A percentile compares a stretch with the other conserved stretches of the same genome.
phyloP scores from a whole-genome alignment of 805 yeast species.

The Candida piceae region DNA sequence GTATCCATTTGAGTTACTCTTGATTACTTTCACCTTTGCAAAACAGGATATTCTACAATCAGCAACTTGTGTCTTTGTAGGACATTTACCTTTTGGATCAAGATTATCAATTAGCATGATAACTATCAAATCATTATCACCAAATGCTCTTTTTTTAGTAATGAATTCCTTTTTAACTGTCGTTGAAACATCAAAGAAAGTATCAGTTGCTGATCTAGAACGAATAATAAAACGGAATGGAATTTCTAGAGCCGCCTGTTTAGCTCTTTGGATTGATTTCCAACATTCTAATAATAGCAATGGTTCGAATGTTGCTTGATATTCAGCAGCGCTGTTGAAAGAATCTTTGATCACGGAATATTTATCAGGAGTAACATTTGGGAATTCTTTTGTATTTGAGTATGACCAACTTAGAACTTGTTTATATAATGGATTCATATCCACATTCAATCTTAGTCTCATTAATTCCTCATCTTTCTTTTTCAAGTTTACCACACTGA shows the following conservation, averaged over 20 bases:
- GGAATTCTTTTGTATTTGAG: constrained; percentile 48
- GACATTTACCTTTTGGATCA: constrained; percentile 24
- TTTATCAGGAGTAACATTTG: constrained; percentile 41
- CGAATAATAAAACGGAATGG: constrained; percentile 73
- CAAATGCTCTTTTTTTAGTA: constrained; percentile 43
- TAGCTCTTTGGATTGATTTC: constrained; percentile 79
- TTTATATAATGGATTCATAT: constrained; percentile 67
- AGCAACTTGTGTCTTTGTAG: constrained; percentile 13
- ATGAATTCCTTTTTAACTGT: constrained; percentile 53
- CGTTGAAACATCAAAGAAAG: constrained; percentile 82
- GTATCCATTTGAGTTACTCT: constrained; percentile 56
- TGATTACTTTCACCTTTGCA: constrained; percentile 75
- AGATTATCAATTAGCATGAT: constrained; percentile 48
- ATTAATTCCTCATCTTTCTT: constrained; percentile 67
- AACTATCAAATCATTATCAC: constrained; percentile 74
- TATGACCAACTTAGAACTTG: constrained; percentile 76
- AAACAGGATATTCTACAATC: constrained; percentile 47
- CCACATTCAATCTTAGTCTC: constrained; percentile 75
- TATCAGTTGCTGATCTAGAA: constrained; percentile 75
- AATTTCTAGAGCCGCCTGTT: constrained; percentile 50
- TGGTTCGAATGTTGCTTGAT: constrained; percentile 70
- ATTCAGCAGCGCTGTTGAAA: constrained; percentile 59
- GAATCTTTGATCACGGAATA: constrained; percentile 47
- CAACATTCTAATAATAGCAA: constrained; percentile 84
- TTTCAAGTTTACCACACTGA: constrained; percentile 35